These are phyloP conservation scores for Heterococcus sp. DNA, from an alignment of 108 stramenopile species.

Conservation along the genomic window DNA sequence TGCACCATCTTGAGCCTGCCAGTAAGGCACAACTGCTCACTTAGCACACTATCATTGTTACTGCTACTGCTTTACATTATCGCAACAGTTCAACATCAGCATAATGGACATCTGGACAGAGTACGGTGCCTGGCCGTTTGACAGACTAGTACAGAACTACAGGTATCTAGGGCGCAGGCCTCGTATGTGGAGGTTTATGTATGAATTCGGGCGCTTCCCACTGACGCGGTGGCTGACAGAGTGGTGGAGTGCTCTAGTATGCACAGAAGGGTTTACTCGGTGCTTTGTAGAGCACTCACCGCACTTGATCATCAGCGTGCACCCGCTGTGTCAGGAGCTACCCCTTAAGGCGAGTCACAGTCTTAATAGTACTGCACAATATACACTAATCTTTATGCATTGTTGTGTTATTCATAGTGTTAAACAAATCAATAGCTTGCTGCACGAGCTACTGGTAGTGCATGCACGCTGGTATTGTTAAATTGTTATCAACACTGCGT, in stretches of 20 bases:
- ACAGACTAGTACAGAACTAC: conserved; percentile 59
- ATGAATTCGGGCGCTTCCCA: conserved; percentile 51
- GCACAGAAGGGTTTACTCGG: conserved; percentile 65
- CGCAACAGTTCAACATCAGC: conserved; percentile 65
- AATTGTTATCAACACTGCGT: too few relatives aligned
- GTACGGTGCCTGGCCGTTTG: conserved; percentile 54
- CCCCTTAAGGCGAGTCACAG: conserved; percentile 66
- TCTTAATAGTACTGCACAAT: too few relatives aligned
- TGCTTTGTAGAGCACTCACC: conserved; percentile 74
- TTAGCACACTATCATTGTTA: not conserved
- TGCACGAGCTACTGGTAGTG: too few relatives aligned
- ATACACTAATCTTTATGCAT: too few relatives aligned
- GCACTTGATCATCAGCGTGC: conserved; percentile 92
- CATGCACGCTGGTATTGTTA: too few relatives aligned
- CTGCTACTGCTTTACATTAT: not conserved
- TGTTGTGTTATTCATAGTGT: too few relatives aligned
- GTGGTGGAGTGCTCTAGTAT: conserved; percentile 69
- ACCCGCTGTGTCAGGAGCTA: conserved; percentile 87
- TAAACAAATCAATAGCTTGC: too few relatives aligned
- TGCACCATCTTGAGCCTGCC: not conserved
- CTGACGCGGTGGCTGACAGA: conserved; percentile 52
- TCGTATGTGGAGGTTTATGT: conserved; percentile 75
- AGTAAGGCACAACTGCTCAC: not conserved
- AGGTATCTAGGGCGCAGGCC: conserved; percentile 75
- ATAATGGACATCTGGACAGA: conserved; percentile 75